These are phyloP conservation scores for Medicago lupulina DNA, from an alignment of 306 rosid genomes.

Conservation along the genomic window DNA sequence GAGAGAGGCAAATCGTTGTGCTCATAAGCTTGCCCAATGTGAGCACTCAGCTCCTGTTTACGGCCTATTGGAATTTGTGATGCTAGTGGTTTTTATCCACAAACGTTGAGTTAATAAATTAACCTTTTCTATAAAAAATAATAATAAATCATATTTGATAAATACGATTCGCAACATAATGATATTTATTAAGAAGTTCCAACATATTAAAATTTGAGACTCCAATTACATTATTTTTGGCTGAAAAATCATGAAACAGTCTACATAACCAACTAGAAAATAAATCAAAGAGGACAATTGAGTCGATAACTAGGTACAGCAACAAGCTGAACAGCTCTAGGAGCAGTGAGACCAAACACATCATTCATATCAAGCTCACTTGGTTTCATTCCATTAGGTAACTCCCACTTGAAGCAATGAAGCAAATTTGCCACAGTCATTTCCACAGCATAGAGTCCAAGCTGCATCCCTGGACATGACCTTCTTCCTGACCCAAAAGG, in stretches of 20 bases:
- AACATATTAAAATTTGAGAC: not conserved
- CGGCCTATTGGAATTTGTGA: too few relatives aligned
- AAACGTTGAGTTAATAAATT: too few relatives aligned
- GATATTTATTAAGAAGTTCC: not conserved
- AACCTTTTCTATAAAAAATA: too few relatives aligned
- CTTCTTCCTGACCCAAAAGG: conserved; percentile 69
- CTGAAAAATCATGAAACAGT: not conserved
- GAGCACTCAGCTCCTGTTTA: too few relatives aligned
- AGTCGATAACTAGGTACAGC: conserved; percentile 54
- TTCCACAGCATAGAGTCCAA: conserved; percentile 61
- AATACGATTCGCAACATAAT: not conserved
- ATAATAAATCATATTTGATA: not conserved
- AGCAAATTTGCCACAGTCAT: conserved; percentile 56
- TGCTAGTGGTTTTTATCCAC: too few relatives aligned
- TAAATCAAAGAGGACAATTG: conserved; percentile 37
- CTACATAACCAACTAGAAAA: not conserved
- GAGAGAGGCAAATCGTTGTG: too few relatives aligned
- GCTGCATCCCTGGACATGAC: conserved; percentile 63
- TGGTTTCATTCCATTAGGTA: conserved; percentile 55
- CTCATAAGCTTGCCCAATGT: too few relatives aligned
- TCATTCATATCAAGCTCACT: conserved; percentile 62
- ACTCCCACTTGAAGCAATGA: conserved; percentile 61
- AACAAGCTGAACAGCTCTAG: conserved; percentile 57
- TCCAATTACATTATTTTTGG: not conserved
- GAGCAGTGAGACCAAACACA: conserved; percentile 65